Evolutionary conservation across 2,329 filamentous ascomycete genomes (phyloP).

Genomic region (Juglanconis juglandina): DNA sequence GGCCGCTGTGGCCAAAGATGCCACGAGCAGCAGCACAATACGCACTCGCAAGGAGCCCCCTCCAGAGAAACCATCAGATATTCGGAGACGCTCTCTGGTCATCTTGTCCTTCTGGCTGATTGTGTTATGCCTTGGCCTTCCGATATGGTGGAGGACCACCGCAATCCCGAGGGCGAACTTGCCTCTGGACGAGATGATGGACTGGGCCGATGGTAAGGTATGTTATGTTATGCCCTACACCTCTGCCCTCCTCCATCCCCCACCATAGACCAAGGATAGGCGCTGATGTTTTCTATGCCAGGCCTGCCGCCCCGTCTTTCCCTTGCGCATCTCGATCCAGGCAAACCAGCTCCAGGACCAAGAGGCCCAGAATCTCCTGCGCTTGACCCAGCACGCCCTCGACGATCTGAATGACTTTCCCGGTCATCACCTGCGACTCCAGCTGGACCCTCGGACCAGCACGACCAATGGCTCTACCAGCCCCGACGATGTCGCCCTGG

Average conservation of each 20-base stretch:
- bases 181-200: constrained; percentile 80
- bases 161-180: constrained; percentile 84
- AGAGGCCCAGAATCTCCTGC: constrained; percentile 71
- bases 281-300: constrained; percentile 33
- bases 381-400: constrained; percentile 78
- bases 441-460: constrained; percentile 47
- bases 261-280: not conserved
- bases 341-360: constrained; percentile 61
- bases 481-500: constrained; percentile 58
- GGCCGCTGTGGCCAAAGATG: constrained; percentile 3
- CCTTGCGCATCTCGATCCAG: constrained; percentile 75
- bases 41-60: constrained; percentile 55
- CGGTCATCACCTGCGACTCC: constrained; percentile 74
- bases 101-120: constrained; percentile 89
- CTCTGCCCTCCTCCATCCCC: not conserved
- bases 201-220: constrained; percentile 90
- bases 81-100: constrained; percentile 68
- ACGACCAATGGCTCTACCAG: constrained; percentile 34
- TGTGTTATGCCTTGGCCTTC: constrained; percentile 77
- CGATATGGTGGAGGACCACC: constrained; percentile 95
- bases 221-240: constrained; percentile 16
- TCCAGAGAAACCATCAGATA: constrained; percentile 68
- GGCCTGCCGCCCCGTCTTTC: constrained; percentile 86
- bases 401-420: constrained; percentile 86
- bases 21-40: not conserved